These are phyloP conservation scores for Flaveria brownii DNA, from an alignment of 129 eudicot genomes.

Conservation along the genomic window DNA sequence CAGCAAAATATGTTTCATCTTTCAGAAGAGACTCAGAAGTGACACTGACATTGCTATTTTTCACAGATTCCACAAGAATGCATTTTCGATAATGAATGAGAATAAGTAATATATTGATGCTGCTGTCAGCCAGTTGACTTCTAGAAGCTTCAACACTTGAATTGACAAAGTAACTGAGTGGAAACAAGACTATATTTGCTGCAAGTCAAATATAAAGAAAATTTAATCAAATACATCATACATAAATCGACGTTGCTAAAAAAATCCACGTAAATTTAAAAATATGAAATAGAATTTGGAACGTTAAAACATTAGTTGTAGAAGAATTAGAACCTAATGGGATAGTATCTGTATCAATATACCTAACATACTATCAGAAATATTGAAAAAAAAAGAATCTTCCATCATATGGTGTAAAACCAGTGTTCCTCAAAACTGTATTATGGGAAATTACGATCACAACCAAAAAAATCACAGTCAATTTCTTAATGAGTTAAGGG, in stretches of 20 bases:
- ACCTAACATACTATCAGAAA: background rate
- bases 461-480: background rate
- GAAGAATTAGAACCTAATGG: background rate
- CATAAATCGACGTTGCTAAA: constrained; percentile 39
- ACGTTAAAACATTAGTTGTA: constrained; percentile 10
- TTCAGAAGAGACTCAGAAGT: constrained; percentile 56
- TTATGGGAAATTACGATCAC: background rate
- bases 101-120: constrained; percentile 77
- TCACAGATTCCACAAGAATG: constrained; percentile 52
- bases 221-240: constrained; percentile 31
- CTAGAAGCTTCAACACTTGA: constrained; percentile 63
- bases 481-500: background rate
- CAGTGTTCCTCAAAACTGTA: background rate
- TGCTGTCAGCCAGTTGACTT: constrained; percentile 72
- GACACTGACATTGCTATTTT: constrained; percentile 44
- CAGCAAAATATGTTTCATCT: constrained; percentile 70
- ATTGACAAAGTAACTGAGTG: constrained; percentile 62
- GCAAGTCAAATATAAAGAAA: constrained; percentile 40
- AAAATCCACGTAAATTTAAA: background rate
- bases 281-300: constrained; percentile 5
- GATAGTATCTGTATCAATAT: background rate
- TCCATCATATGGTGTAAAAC: background rate
- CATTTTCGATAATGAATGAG: constrained; percentile 82
- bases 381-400: background rate
- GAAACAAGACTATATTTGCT: constrained; percentile 83